Percentiles rank a stretch among this genome's conserved stretches.
phyloP scores from a whole-genome alignment of 768 basidiomycete species.

The Boletus subcaerulescens region DNA sequence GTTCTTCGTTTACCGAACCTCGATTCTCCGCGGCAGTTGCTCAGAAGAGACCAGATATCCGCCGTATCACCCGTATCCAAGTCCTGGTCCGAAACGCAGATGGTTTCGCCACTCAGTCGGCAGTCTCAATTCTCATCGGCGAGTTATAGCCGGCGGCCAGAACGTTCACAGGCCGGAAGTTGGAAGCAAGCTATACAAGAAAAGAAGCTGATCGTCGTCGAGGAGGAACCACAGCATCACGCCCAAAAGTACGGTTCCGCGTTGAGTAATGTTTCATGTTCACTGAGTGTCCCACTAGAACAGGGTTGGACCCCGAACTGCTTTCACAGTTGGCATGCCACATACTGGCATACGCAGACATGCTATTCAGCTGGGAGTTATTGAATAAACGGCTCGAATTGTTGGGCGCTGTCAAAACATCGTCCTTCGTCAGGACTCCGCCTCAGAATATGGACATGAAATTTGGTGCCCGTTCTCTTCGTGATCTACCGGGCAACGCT shows the following conservation, averaged over 20 bases:
- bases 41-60: conserved; percentile 26
- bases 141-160: conserved; percentile 37
- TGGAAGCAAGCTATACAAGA: conserved; percentile 30
- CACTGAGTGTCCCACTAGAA: conserved; percentile 4
- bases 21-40: conserved; percentile 30
- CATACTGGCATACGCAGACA: conserved; percentile 69
- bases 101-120: conserved; percentile 21
- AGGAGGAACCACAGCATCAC: conserved; percentile 22
- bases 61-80: conserved; percentile 41
- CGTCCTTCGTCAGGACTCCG: conserved; percentile 19
- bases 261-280: not conserved
- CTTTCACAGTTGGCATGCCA: conserved; percentile 50
- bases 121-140: conserved; percentile 44
- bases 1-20: conserved; percentile 21
- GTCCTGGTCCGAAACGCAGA: conserved; percentile 55
- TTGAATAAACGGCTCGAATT: conserved; percentile 70
- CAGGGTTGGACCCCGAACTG: conserved; percentile 19
- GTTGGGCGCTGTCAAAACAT: conserved; percentile 56
- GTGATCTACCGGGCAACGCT: conserved; percentile 1
- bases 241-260: conserved; percentile 8
- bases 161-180: conserved; percentile 41
- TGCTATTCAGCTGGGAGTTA: conserved; percentile 71
- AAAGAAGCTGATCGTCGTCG: conserved; percentile 38
- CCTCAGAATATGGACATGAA: conserved; percentile 35
- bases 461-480: conserved; percentile 25